Conservation (phyloP, 2,329 filamentous ascomycete genomes). For the Ceratocystis lukuohia region DNA sequence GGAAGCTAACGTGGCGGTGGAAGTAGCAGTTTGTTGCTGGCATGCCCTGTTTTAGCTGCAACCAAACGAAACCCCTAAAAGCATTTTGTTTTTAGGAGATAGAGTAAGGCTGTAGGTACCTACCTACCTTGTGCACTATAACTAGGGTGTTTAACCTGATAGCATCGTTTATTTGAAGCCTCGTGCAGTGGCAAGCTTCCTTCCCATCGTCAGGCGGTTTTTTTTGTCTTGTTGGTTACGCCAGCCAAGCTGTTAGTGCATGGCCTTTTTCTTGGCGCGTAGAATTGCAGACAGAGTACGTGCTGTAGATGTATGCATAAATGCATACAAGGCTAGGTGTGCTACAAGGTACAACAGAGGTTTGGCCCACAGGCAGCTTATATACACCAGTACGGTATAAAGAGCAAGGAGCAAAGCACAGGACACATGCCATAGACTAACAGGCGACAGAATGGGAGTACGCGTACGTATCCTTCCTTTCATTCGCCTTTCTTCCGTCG, state of each 20-base stretch:
- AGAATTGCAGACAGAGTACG: background rate
- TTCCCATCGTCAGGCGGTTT: background rate
- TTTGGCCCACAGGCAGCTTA: background rate
- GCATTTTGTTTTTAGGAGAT: background rate
- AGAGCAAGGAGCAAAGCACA: background rate
- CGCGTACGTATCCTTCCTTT: background rate
- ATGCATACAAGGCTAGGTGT: background rate
- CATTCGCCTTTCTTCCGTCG: background rate
- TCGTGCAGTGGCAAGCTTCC: slow-evolving; percentile 1
- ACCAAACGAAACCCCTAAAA: background rate
- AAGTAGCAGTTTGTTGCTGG: background rate
- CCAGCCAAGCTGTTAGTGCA: background rate
- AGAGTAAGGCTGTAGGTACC: background rate
- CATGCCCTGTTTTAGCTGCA: background rate
- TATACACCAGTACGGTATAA: background rate
- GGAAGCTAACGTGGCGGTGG: background rate
- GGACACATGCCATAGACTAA: background rate
- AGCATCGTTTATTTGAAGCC: background rate
- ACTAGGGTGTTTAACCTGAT: background rate
- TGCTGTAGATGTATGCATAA: background rate
- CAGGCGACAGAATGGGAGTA: background rate
- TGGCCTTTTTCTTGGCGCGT: background rate
- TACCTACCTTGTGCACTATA: background rate
- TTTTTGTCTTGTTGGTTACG: background rate
- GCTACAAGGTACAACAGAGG: background rate